Base-by-base conservation (phyloP, 2,329 filamentous ascomycete species). In the Aspergillus viridinutans region DNA sequence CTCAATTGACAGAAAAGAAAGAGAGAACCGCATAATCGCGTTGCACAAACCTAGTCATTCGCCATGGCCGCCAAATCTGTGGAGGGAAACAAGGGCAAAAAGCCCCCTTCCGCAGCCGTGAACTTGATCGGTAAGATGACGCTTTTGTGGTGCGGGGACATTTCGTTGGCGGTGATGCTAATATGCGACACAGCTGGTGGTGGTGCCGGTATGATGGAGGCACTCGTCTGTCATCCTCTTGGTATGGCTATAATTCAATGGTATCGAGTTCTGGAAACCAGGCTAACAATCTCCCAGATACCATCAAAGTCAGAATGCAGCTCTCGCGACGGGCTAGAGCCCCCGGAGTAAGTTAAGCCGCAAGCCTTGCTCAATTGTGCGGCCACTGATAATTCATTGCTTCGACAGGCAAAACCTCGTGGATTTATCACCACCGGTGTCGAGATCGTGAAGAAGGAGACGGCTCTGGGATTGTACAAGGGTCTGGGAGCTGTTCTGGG, bases 221-320 rank as follows among this genome's bases (percentile, higher is more conserved):
- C 94, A 50, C 86, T 99, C 61, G 92, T 81, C 54, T 99, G 94
- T 76, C 94, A 99, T 81, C 94, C 94, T 61, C 84, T 97, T 58
- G 90, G 90, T 93, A 83, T 68, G 82, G 67, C 26, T 57, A 53
- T 54, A 17, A 9, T 14, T 52, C 40, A 23, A 43, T 47, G 42
- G 38, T 49, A 47, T 17, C 10, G 38, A 14, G 50, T 59, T 58
- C 2, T 48, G 9, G 38, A 43, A 59, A 47, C 61, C 61, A 54
- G 56, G 58, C 58, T 72, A 58, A 65, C 65, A 58, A 53, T 64
- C 58, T 62, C 35, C 58, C 50, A 90, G 91, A 97, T 76, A 97
- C 92, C 58, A 96, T 97, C 81, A 97, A 99, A 84, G 94, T 99
- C 61, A 92, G 94, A 67, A 99, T 99, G 95, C 94, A 99, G 80